Evolutionary conservation across 2,329 filamentous ascomycete genomes (phyloP).

Genomic region (Alternaria hordeiaustralica): DNA sequence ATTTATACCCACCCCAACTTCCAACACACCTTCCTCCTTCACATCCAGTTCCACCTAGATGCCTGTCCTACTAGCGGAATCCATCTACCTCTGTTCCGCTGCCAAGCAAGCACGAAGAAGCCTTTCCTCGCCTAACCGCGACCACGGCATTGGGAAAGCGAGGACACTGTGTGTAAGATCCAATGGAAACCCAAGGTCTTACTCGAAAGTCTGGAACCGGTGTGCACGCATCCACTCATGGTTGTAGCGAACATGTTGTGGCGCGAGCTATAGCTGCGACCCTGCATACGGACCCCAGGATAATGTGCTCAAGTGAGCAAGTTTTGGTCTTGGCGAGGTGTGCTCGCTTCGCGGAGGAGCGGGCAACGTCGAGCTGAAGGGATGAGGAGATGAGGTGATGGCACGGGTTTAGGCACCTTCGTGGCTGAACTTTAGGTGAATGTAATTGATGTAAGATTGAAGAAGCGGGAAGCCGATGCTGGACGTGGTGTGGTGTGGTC

Average conservation of each 20-base stretch:
- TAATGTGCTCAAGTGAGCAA: conserved; percentile 39
- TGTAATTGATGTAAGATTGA: not conserved
- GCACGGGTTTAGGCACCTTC: too few species aligned
- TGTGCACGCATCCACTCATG: not conserved
- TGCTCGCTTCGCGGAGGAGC: too few species aligned
- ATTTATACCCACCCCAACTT: conserved; percentile 9
- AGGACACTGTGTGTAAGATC: not conserved
- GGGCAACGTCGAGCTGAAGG: not conserved
- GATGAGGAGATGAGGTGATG: not conserved
- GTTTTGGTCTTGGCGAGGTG: conserved; percentile 26
- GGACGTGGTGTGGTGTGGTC: not conserved
- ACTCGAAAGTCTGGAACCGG: not conserved
- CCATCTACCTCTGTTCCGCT: not conserved
- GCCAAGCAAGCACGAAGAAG: conserved; percentile 7
- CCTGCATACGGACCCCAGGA: conserved; percentile 22
- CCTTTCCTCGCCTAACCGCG: conserved; percentile 2
- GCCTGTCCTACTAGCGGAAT: not conserved
- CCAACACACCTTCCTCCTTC: not conserved
- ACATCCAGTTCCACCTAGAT: not conserved
- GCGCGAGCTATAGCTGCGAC: conserved; percentile 32
- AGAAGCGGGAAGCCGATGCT: not conserved
- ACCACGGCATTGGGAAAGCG: conserved; percentile 2
- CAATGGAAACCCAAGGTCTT: not conserved
- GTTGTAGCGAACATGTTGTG: conserved; percentile 18
- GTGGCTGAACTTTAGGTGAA: not conserved